These are phyloP conservation scores for Immersiporthe knoxdaviesiana DNA, from an alignment of 2,329 filamentous ascomycete genomes.

Conservation along the genomic window DNA sequence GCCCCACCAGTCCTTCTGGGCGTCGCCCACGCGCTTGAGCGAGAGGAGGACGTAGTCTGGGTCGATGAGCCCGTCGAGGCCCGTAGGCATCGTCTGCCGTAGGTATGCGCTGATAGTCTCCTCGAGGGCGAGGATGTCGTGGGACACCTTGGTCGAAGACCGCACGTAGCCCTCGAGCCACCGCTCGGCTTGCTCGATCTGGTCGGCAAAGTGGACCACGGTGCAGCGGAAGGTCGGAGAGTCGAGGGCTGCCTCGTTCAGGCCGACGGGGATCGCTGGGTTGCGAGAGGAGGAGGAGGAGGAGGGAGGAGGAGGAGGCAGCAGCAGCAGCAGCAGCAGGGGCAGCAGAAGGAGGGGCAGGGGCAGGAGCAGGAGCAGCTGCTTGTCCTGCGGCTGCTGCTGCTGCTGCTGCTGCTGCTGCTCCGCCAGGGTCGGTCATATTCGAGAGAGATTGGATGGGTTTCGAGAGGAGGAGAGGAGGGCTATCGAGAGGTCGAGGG, in stretches of 20 bases:
- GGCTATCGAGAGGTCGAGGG: slow-evolving; percentile 16
- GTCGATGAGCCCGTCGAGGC: slow-evolving; percentile 85
- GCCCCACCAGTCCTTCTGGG: slow-evolving; percentile 85
- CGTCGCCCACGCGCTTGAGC: slow-evolving; percentile 82
- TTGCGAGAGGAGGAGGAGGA: background rate
- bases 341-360: slow-evolving; percentile 18
- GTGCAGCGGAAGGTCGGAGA: slow-evolving; percentile 93
- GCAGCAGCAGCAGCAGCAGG: slow-evolving; percentile 11
- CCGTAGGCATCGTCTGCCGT: slow-evolving; percentile 68
- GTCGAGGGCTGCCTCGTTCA: slow-evolving; percentile 95
- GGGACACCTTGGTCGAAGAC: slow-evolving; percentile 58
- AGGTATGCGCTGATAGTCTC: slow-evolving; percentile 78
- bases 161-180: slow-evolving; percentile 75
- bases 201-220: slow-evolving; percentile 83
- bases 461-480: background rate
- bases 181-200: slow-evolving; percentile 86
- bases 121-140: slow-evolving; percentile 74
- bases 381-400: slow-evolving; percentile 8
- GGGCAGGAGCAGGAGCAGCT: slow-evolving; percentile 13
- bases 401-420: slow-evolving; percentile 11
- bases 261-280: slow-evolving; percentile 70
- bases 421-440: slow-evolving; percentile 26
- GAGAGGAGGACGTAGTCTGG: slow-evolving; percentile 93
- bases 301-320: slow-evolving; percentile 1
- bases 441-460: background rate